Conservation (phyloP, 257 asterid species). For the Solanum lycopersicoides region DNA sequence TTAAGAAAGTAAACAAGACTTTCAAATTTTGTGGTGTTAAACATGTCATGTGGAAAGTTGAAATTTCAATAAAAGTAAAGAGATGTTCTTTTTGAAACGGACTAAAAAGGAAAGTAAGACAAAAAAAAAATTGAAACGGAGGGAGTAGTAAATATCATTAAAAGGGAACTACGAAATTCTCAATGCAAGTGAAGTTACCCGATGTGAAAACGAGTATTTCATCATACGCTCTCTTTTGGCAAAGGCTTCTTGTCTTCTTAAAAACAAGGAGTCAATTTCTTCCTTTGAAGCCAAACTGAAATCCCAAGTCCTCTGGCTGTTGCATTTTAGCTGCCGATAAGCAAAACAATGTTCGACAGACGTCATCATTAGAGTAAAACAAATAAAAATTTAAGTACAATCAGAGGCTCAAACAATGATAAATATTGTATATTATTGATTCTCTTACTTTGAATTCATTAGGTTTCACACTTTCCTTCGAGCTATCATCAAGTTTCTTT, state of each 20-base stretch:
- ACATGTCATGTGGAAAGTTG: background rate
- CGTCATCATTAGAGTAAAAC: background rate
- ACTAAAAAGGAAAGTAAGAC: background rate
- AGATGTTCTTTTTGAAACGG: background rate
- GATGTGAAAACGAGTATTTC: constrained; percentile 67
- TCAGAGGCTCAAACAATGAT: background rate
- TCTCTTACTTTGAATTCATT: constrained; percentile 39
- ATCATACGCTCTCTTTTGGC: constrained; percentile 65
- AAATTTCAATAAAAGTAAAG: background rate
- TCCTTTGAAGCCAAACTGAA: constrained; percentile 36
- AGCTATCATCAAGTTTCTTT: constrained; percentile 29
- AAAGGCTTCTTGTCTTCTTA: constrained; percentile 48
- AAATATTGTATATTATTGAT: background rate
- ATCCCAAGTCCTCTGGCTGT: constrained; percentile 50
- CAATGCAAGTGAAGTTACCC: constrained; percentile 30
- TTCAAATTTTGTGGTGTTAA: background rate
- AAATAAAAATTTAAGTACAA: background rate
- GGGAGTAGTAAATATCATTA: background rate
- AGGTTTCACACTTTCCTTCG: constrained; percentile 18
- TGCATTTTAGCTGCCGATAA: constrained; percentile 31
- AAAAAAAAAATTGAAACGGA: background rate
- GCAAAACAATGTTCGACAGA: background rate
- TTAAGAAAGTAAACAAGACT: background rate
- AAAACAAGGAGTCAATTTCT: constrained; percentile 40
- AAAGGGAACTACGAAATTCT: background rate